Evolutionary conservation across 176 grass and related monocot species (phyloP), one percentile per base, ranked within the genome.

Genomic region (Aegilops tauschii): DNA sequence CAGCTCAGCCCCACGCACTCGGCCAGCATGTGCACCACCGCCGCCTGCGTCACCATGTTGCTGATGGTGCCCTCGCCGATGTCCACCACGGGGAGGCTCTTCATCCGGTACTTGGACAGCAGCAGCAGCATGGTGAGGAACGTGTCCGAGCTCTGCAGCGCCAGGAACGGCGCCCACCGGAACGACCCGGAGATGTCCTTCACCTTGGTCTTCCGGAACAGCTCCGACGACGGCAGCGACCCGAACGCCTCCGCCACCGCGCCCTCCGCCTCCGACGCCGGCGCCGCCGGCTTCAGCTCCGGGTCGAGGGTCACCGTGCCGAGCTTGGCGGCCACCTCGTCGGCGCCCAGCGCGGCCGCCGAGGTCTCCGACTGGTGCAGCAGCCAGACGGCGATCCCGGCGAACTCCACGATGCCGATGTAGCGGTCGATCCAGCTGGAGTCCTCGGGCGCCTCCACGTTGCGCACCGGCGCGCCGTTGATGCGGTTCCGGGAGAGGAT

Each of bases 401-500:
- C 90, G 89, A 98, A 98, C 86, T 98, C 93, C 21, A 98, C 90
- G 80, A 98, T 94, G 50, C 96, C 96, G 86, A 98, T 95, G 88
- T 96, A 96, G 54, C 86, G 84, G 80, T 98, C 96, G 85, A 98
- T 98, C 96, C 93, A 98, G 84, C 96, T 98, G 18, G 93, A 88
- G 87, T 96, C 93, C 71, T 98, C 93, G 2, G 92, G 92, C 36
- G 96, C 96, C 30, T 98, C 90, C 5, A 93, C 80, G 91, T 93
- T 95, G 72, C 93, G 65, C 34, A 98, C 96, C 50, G 94, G 96
- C 4, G 93, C 96, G 42, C 90, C 92, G 87, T 94, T 81, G 77
- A 98, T 94, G 40, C 91, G 86, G 92, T 94, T 93, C 66, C 90
- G 85, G 40, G 93, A 96, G 30, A 98, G 88, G 86, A 83, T 93